Percentiles rank a stretch among this genome's conserved stretches.
Evolutionary conservation across 169 alveolate genomes (phyloP).

Genomic region (Cryptosporidium sp.): DNA sequence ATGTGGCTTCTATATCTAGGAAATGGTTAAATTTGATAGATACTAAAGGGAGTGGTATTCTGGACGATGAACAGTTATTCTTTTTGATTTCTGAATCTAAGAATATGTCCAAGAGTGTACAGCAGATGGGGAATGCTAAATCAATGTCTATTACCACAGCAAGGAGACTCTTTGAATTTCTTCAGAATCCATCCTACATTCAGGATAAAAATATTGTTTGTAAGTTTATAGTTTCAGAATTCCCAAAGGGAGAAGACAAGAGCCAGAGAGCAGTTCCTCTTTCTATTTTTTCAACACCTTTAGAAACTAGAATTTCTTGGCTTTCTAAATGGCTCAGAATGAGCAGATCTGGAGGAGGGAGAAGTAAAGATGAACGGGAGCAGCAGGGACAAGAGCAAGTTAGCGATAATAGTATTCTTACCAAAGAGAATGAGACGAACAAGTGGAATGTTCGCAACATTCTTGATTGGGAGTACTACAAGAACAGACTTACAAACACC

Average conservation of each 20-base stretch:
- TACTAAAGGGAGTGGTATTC: constrained; percentile 89
- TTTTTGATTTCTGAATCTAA: constrained; percentile 93
- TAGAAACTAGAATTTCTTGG: constrained; percentile 82
- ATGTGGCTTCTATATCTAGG: constrained; percentile 93
- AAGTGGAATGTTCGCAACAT: constrained; percentile 90
- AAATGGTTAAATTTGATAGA: constrained; percentile 92
- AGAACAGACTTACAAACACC: constrained; percentile 93
- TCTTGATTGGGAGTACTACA: constrained; percentile 97
- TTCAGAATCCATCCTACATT: constrained; percentile 87
- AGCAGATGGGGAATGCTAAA: constrained; percentile 92
- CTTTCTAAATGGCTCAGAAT: constrained; percentile 86
- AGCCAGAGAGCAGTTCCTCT: constrained; percentile 97
- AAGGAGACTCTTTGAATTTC: constrained; percentile 91
- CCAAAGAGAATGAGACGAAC: neutral
- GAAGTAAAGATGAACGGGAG: neutral
- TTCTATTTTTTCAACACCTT: constrained; percentile 89
- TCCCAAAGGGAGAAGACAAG: constrained; percentile 93
- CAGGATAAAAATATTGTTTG: constrained; percentile 87
- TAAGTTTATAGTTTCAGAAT: constrained; percentile 91
- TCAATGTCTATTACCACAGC: constrained; percentile 96
- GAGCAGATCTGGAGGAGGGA: constrained; percentile 84
- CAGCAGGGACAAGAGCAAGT: neutral
- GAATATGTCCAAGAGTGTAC: constrained; percentile 89
- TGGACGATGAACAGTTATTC: constrained; percentile 91
- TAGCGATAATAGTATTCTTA: neutral